Base-by-base conservation (phyloP, 176 grass and related monocot genomes). In the Rhynchospora breviuscula region DNA sequence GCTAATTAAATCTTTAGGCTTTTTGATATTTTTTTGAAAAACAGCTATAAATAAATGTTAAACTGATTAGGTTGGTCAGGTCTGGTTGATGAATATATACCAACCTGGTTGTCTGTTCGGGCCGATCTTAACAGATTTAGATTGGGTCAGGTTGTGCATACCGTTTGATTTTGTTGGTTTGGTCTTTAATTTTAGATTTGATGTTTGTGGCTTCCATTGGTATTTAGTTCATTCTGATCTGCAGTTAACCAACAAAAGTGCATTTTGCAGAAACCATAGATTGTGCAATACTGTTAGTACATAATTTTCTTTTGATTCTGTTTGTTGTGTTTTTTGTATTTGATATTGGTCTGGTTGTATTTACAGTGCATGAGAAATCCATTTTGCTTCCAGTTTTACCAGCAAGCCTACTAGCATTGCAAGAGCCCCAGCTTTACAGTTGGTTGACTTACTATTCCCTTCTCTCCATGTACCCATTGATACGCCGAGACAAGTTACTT, bases 301-400 rank as follows among this genome's bases (percentile, higher is more conserved):
- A 63, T n/a, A 69, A 43, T 23, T 74, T 75, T 52, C 12, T 59
- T 47, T 85, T 73, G 56, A 5, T 75, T 15, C 6, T 77, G 9
- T 72, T 45, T 6, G 5, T 71, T 57, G 8, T 26, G 29, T 80
- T 23, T 26, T 31, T 26, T 31, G 80, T 87, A 78, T 31, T 13
- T 76, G 23, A 26, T 76, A 15, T 29, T 25, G 72, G 22, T 31
- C 15, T 31, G 72, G n/a, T 22, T 40, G 11, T 74, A 25, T 86
- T 73, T 94, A 63, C 91, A 95, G 95, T 98, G 65, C 95, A 98
- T 47, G 95, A 98, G 88, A 98, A 98, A 89, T 98, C 95, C 80
- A 98, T 98, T 83, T 81, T 98, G 86, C 89, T 98, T 40, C 95
- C 95, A 85, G 84, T 98, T 80, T 95, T 98, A 85, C 92, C 92